Conservation (phyloP, 768 basidiomycete genomes). For the Pisolithus albus region DNA sequence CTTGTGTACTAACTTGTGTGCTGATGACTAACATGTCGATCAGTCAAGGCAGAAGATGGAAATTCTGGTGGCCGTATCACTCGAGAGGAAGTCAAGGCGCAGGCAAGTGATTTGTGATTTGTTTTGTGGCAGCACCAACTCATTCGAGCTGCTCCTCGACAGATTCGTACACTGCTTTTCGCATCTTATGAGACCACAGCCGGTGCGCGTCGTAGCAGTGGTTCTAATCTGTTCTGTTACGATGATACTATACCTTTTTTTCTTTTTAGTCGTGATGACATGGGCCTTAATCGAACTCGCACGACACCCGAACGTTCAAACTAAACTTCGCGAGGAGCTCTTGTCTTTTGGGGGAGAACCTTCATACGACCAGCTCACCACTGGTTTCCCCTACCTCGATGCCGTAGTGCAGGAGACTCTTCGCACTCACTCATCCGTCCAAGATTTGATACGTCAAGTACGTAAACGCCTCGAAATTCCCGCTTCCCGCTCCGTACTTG, state of each 20-base stretch:
- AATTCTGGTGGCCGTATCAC: slow-evolving; percentile 21
- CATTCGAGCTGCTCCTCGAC: background rate
- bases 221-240: background rate
- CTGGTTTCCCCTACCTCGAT: slow-evolving; percentile 48
- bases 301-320: slow-evolving; percentile 38
- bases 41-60: slow-evolving; percentile 32
- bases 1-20: too few species aligned
- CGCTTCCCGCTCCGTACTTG: too few species aligned
- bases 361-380: slow-evolving; percentile 46
- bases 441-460: slow-evolving; percentile 12
- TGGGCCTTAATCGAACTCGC: slow-evolving; percentile 57
- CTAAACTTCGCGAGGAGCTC: slow-evolving; percentile 45
- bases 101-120: slow-evolving; percentile 6
- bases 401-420: slow-evolving; percentile 41
- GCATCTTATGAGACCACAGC: slow-evolving; percentile 20
- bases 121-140: too few species aligned
- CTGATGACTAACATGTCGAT: background rate
- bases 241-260: background rate
- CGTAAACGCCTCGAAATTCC: background rate
- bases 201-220: slow-evolving; percentile 3
- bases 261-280: slow-evolving; percentile 11
- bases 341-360: slow-evolving; percentile 38
- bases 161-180: slow-evolving; percentile 13
- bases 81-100: slow-evolving; percentile 20
- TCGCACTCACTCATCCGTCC: slow-evolving; percentile 35